Evolutionary conservation across 164 flowering plant genomes (phyloP).

Genomic region (Vitis riparia): DNA sequence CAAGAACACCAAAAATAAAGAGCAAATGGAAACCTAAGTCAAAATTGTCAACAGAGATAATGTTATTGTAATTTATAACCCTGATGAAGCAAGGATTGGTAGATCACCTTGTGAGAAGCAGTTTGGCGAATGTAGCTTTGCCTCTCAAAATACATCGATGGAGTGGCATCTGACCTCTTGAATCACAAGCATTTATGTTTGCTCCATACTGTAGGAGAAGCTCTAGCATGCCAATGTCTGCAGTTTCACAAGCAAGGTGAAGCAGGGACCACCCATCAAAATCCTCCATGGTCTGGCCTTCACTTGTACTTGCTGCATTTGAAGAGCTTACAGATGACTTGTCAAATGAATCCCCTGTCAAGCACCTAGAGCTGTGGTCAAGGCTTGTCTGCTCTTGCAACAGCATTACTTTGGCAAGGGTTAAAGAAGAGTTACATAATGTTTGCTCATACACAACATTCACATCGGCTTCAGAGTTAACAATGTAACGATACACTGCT

Average conservation of each 20-base stretch:
- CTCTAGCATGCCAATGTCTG: slow-evolving; percentile 94
- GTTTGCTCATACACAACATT: slow-evolving; percentile 59
- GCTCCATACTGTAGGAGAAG: slow-evolving; percentile 96
- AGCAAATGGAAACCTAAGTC: too few relatives aligned
- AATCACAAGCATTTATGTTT: slow-evolving; percentile 65
- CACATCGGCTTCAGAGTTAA: slow-evolving; percentile 69
- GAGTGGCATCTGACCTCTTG: slow-evolving; percentile 78
- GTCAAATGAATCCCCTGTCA: slow-evolving; percentile 33
- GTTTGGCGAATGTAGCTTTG: slow-evolving; percentile 48
- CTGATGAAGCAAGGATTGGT: background rate
- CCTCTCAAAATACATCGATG: slow-evolving; percentile 71
- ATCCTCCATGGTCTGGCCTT: slow-evolving; percentile 47
- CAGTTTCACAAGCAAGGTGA: slow-evolving; percentile 90
- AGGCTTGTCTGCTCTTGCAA: slow-evolving; percentile 51
- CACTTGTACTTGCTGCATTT: slow-evolving; percentile 36
- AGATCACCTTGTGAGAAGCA: slow-evolving; percentile 72
- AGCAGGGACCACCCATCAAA: slow-evolving; percentile 79
- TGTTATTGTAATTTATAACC: background rate
- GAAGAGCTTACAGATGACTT: slow-evolving; percentile 40
- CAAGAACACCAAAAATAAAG: too few relatives aligned
- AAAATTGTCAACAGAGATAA: too few relatives aligned
- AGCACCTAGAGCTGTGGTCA: slow-evolving; percentile 28
- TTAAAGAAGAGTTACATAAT: slow-evolving; percentile 43
- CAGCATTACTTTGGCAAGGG: slow-evolving; percentile 74
- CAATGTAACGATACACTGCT: slow-evolving; percentile 78